Conservation (phyloP, 768 basidiomycete genomes). For the Gloeopeniophorella convolvens region DNA sequence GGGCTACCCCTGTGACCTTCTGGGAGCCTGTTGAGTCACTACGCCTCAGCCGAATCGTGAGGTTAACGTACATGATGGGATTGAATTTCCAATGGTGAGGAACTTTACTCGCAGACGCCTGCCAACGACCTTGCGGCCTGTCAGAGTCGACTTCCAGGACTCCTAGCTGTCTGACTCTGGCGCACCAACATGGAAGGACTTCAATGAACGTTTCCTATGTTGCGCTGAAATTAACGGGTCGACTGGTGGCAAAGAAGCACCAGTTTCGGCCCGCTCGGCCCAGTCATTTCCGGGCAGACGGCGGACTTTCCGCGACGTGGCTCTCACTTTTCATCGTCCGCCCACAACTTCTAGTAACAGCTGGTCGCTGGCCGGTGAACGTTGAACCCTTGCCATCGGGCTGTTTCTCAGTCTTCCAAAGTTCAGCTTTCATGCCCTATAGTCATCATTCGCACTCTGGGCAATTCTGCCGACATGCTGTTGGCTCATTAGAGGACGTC, state of each 20-base stretch:
- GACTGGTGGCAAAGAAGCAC: too few relatives aligned
- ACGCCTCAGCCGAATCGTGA: not conserved
- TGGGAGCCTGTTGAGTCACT: not conserved
- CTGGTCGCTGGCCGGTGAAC: too few relatives aligned
- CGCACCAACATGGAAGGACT: too few relatives aligned
- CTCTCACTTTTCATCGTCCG: too few relatives aligned
- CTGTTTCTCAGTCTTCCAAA: not conserved
- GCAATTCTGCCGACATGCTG: constrained; percentile 88
- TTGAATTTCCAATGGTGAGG: constrained; percentile 8
- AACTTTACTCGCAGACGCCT: constrained; percentile 6
- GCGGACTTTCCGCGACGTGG: too few relatives aligned
- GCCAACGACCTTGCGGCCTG: not conserved
- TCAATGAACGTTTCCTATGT: not conserved
- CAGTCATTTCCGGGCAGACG: too few relatives aligned
- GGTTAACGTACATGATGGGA: constrained; percentile 4
- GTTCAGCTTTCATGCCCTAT: constrained; percentile 48
- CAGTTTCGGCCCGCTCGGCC: too few relatives aligned
- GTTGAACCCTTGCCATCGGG: too few relatives aligned
- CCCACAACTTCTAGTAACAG: too few relatives aligned
- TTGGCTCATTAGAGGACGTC: constrained; percentile 73
- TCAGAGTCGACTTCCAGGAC: not conserved
- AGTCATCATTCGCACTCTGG: constrained; percentile 92
- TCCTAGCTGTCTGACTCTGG: too few relatives aligned
- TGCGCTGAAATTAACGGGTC: too few relatives aligned
- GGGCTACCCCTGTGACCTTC: constrained; percentile 10